Conservation (phyloP, 148 eudicot species). For the Dianthus caryophyllus region DNA sequence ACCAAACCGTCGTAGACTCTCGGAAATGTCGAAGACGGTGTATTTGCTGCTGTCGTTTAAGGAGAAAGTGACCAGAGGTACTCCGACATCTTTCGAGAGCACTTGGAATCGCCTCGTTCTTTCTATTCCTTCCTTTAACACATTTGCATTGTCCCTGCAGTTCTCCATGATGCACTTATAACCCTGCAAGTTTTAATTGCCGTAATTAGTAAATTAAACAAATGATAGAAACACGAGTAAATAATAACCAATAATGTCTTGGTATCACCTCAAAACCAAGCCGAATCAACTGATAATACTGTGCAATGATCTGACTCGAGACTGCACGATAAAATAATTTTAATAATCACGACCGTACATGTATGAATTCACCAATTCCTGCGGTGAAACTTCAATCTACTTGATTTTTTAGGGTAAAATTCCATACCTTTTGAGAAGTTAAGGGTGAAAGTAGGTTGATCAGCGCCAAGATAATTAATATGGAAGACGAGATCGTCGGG, state of each 20-base stretch:
- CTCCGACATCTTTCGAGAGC: slow-evolving; percentile 35
- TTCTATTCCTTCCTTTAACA: slow-evolving; percentile 28
- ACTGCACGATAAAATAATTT: slow-evolving; percentile 13
- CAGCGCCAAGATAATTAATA: too few species aligned
- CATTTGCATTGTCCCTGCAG: slow-evolving; percentile 33
- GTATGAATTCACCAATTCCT: too few species aligned
- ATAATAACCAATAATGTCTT: too few species aligned
- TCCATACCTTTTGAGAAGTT: slow-evolving; percentile 35
- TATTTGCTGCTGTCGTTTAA: slow-evolving; percentile 34
- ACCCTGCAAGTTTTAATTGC: slow-evolving; percentile 24
- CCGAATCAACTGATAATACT: too few species aligned
- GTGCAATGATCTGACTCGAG: slow-evolving; percentile 33
- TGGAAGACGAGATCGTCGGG: slow-evolving; percentile 33
- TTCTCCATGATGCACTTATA: slow-evolving; percentile 39
- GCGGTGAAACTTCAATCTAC: too few species aligned
- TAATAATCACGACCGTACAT: too few species aligned
- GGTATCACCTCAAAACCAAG: slow-evolving; percentile 34
- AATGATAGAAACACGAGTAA: too few species aligned
- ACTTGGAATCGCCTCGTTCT: slow-evolving; percentile 27
- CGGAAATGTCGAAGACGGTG: slow-evolving; percentile 33
- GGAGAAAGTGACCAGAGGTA: slow-evolving; percentile 35
- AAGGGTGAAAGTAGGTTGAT: too few species aligned
- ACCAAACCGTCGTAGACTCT: slow-evolving; percentile 28
- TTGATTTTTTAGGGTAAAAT: neutral
- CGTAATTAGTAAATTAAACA: neutral